phyloP scores from a whole-genome alignment of 805 yeast genomes.

The Nakazawaea sp. region DNA sequence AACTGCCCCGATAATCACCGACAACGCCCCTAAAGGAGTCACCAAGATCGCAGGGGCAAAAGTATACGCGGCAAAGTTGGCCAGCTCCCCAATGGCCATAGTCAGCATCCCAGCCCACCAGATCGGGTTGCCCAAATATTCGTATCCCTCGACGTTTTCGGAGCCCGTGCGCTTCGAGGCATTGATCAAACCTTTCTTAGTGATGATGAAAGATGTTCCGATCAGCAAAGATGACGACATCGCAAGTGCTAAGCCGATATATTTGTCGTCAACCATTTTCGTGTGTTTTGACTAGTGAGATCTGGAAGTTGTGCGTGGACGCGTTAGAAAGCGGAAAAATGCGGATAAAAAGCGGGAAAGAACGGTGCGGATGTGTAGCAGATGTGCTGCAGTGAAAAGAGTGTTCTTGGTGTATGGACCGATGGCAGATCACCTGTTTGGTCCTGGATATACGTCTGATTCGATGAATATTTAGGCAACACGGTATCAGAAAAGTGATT shows the following conservation, averaged over 20 bases:
- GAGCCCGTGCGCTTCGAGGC: conserved; percentile 58
- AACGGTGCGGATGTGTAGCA: too few relatives aligned
- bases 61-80: conserved; percentile 91
- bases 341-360: background rate
- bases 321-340: background rate
- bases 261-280: conserved; percentile 56
- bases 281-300: too few relatives aligned
- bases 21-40: conserved; percentile 86
- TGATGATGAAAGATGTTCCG: conserved; percentile 84
- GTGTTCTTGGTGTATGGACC: too few relatives aligned
- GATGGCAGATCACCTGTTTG: too few relatives aligned
- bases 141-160: conserved; percentile 60
- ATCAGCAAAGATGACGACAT: conserved; percentile 83
- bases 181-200: conserved; percentile 77
- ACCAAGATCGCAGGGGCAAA: conserved; percentile 92
- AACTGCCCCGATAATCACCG: conserved; percentile 88
- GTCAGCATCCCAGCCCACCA: conserved; percentile 94
- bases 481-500: too few relatives aligned
- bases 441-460: too few relatives aligned
- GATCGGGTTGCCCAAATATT: conserved; percentile 74
- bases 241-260: conserved; percentile 84
- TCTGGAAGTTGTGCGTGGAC: background rate
- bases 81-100: conserved; percentile 88
- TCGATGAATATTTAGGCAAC: too few relatives aligned
- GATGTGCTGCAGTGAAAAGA: too few relatives aligned